phyloP scores from a whole-genome alignment of 2,329 filamentous ascomycete species.

The Didymella glomerata region DNA sequence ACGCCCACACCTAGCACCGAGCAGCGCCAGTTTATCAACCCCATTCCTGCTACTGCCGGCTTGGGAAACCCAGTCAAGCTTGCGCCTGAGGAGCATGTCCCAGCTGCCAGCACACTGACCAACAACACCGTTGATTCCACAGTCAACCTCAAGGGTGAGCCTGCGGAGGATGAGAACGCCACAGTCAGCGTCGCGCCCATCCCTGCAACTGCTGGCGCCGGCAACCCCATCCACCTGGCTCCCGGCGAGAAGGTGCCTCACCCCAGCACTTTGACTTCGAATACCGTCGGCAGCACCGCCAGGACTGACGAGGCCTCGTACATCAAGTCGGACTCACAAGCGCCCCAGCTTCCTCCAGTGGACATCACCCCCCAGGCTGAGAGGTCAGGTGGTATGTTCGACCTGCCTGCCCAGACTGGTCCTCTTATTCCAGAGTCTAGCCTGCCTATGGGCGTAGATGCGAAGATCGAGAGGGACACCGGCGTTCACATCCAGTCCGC shows the following conservation, averaged over 20 bases:
- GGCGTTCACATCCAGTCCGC: constrained; percentile 55
- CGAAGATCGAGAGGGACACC: constrained; percentile 50
- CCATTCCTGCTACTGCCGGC: constrained; percentile 66
- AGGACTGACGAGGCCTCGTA: constrained; percentile 81
- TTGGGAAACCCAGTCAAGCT: constrained; percentile 81
- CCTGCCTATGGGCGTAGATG: constrained; percentile 69
- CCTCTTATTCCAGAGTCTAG: constrained; percentile 84
- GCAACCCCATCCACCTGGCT: constrained; percentile 81
- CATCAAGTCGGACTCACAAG: constrained; percentile 73
- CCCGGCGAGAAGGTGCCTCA: constrained; percentile 85
- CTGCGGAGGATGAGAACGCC: constrained; percentile 43
- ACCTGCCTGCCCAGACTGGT: constrained; percentile 60
- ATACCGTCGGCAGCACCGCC: constrained; percentile 70
- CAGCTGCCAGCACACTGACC: constrained; percentile 69
- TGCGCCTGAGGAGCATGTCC: constrained; percentile 81
- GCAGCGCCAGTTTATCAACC: constrained; percentile 63
- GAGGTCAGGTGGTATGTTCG: constrained; percentile 56
- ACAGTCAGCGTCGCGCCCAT: constrained; percentile 66
- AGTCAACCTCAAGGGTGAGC: constrained; percentile 46
- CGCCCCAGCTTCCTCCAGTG: constrained; percentile 55
- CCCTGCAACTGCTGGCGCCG: constrained; percentile 64
- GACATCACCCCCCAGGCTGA: constrained; percentile 55
- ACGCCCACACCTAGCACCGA: constrained; percentile 66
- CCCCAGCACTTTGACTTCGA: constrained; percentile 67
- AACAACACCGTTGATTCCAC: constrained; percentile 74